Evolutionary conservation across 1,284 basidiomycete genomes (phyloP).

Genomic region (Schizophyllum commune): DNA sequence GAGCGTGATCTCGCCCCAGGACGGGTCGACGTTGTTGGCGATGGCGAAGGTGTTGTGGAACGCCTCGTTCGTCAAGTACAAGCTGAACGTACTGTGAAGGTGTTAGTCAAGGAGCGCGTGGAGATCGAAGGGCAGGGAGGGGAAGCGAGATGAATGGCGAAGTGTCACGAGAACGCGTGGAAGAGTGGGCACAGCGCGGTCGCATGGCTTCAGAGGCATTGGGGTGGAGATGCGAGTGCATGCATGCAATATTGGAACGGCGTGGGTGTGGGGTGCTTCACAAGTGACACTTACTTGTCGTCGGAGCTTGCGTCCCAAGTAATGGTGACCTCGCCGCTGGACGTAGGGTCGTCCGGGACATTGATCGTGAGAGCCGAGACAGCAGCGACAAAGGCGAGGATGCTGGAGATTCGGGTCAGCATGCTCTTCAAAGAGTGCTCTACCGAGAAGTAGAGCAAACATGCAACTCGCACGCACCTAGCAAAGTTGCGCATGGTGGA

Average conservation of each 20-base stretch:
- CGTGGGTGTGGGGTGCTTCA: background rate
- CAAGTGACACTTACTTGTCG: constrained; percentile 30
- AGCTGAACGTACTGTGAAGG: background rate
- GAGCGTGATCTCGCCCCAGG: constrained; percentile 28
- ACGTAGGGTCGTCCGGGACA: constrained; percentile 26
- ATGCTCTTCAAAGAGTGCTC: background rate
- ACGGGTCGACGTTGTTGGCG: constrained; percentile 46
- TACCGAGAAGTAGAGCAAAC: too few relatives aligned
- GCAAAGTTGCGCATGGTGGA: background rate
- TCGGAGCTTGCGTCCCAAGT: constrained; percentile 33
- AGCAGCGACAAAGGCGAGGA: constrained; percentile 19
- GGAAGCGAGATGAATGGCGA: constrained; percentile 37
- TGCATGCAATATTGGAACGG: background rate
- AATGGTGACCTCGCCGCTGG: constrained; percentile 31
- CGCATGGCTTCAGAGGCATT: background rate
- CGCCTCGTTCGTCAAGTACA: background rate
- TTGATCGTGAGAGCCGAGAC: constrained; percentile 38
- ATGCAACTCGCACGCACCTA: background rate
- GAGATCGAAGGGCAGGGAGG: constrained; percentile 26
- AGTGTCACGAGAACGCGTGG: constrained; percentile 9
- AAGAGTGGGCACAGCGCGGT: background rate
- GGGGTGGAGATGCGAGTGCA: background rate
- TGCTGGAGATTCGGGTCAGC: background rate
- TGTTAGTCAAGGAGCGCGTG: background rate
- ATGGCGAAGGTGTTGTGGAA: constrained; percentile 39